Evolutionary conservation across 2,329 filamentous ascomycete species (phyloP).

Genomic region (Colletotrichum coccodes): DNA sequence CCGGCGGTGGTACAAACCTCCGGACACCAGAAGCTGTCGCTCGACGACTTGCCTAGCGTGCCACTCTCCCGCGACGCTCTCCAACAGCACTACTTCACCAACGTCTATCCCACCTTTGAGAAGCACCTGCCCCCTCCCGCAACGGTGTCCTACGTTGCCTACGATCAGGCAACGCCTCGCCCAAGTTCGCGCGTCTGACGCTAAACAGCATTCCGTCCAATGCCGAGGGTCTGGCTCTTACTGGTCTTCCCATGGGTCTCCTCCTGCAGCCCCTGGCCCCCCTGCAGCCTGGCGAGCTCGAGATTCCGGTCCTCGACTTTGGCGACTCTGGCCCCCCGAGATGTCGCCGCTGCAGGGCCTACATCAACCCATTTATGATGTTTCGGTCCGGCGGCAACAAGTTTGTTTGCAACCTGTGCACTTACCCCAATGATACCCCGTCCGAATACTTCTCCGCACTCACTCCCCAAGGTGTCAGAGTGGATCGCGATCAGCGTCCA

Average conservation of each 20-base stretch:
- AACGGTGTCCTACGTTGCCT: slow-evolving; percentile 88
- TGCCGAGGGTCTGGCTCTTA: slow-evolving; percentile 81
- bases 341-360: slow-evolving; percentile 91
- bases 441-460: slow-evolving; percentile 94
- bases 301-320: slow-evolving; percentile 94
- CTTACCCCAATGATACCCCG: slow-evolving; percentile 93
- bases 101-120: slow-evolving; percentile 96
- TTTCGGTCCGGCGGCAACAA: slow-evolving; percentile 95
- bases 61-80: slow-evolving; percentile 84
- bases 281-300: slow-evolving; percentile 83
- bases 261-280: slow-evolving; percentile 88
- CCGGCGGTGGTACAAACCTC: slow-evolving; percentile 66
- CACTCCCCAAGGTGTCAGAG: slow-evolving; percentile 84
- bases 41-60: slow-evolving; percentile 93
- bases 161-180: slow-evolving; percentile 95
- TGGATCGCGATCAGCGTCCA: slow-evolving; percentile 88
- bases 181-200: slow-evolving; percentile 90
- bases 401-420: slow-evolving; percentile 98
- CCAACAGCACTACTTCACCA: slow-evolving; percentile 84
- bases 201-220: slow-evolving; percentile 92
- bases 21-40: slow-evolving; percentile 81
- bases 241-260: slow-evolving; percentile 86
- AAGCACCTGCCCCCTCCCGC: slow-evolving; percentile 91
- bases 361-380: slow-evolving; percentile 99
- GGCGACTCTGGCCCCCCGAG: slow-evolving; percentile 89